Conservation (phyloP, 1,139 yeast species). For the Pichia sp. region DNA sequence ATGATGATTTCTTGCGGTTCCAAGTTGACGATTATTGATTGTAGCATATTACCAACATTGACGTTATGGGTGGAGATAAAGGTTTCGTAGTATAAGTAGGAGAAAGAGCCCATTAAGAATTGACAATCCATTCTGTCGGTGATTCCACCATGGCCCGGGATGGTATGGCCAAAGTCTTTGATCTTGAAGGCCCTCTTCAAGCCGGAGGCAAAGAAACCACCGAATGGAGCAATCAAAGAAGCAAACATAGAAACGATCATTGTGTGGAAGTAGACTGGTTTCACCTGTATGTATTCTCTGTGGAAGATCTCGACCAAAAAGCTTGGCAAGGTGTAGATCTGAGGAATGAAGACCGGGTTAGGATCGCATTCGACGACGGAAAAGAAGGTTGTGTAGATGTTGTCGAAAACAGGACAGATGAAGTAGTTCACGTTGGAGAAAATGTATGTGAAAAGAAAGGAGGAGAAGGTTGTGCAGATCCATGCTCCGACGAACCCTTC, state of each 20-base stretch:
- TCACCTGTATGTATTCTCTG: slow-evolving; percentile 52
- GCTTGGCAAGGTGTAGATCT: slow-evolving; percentile 70
- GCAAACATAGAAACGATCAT: slow-evolving; percentile 89
- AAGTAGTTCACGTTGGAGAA: slow-evolving; percentile 67
- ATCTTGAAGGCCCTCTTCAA: slow-evolving; percentile 95
- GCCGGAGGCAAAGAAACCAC: slow-evolving; percentile 97
- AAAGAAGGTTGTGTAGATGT: slow-evolving; percentile 39
- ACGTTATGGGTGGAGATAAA: slow-evolving; percentile 73
- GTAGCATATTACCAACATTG: slow-evolving; percentile 68
- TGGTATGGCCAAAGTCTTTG: slow-evolving; percentile 87
- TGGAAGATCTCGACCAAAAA: slow-evolving; percentile 47
- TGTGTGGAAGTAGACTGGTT: slow-evolving; percentile 89
- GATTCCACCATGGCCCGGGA: slow-evolving; percentile 98
- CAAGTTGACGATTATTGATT: slow-evolving; percentile 70
- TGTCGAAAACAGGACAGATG: slow-evolving; percentile 73
- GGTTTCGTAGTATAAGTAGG: slow-evolving; percentile 87
- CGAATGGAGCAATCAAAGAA: slow-evolving; percentile 95
- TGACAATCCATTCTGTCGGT: slow-evolving; percentile 98
- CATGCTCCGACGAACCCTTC: slow-evolving; percentile 98
- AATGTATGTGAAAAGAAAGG: slow-evolving; percentile 59
- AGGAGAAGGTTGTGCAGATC: slow-evolving; percentile 82
- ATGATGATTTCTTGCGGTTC: slow-evolving; percentile 61
- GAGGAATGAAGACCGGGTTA: slow-evolving; percentile 82
- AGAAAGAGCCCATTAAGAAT: slow-evolving; percentile 94
- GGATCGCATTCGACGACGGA: slow-evolving; percentile 70